Evolutionary conservation across 495 filamentous ascomycete genomes (phyloP).

Genomic region (Xylaria acuta): DNA sequence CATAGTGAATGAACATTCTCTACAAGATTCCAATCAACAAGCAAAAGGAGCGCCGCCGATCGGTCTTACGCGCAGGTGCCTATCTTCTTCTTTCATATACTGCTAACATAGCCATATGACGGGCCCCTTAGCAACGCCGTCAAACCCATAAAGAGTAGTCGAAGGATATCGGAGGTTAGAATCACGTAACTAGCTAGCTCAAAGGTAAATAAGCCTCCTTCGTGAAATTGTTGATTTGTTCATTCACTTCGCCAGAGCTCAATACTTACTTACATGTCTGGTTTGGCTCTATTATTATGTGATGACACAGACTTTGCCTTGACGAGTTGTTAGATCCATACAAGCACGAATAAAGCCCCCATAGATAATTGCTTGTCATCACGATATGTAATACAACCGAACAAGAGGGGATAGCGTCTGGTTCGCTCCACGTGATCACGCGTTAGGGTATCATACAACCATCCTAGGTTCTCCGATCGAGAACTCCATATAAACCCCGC

Average conservation of each 20-base stretch:
- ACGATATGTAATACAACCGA: background rate
- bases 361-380: background rate
- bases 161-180: background rate
- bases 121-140: background rate
- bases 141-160: background rate
- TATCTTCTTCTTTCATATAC: background rate
- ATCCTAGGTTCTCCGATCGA: background rate
- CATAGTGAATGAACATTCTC: too few relatives aligned
- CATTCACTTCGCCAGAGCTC: too few relatives aligned
- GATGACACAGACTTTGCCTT: too few relatives aligned
- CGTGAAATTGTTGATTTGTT: too few relatives aligned
- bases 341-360: too few relatives aligned
- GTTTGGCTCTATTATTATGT: too few relatives aligned
- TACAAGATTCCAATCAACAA: background rate
- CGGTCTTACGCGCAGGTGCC: too few relatives aligned
- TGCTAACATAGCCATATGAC: background rate
- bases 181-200: background rate
- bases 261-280: too few relatives aligned
- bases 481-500: constrained; percentile 5
- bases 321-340: too few relatives aligned
- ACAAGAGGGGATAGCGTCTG: background rate
- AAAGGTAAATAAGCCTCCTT: background rate
- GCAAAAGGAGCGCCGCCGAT: too few relatives aligned
- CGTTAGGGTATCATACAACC: background rate
- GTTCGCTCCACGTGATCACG: background rate